A percentile compares a stretch with the other conserved stretches of the same genome.
These are phyloP conservation scores for Cicer chorassanicum DNA, from an alignment of 306 rosid species.

Conservation along the genomic window DNA sequence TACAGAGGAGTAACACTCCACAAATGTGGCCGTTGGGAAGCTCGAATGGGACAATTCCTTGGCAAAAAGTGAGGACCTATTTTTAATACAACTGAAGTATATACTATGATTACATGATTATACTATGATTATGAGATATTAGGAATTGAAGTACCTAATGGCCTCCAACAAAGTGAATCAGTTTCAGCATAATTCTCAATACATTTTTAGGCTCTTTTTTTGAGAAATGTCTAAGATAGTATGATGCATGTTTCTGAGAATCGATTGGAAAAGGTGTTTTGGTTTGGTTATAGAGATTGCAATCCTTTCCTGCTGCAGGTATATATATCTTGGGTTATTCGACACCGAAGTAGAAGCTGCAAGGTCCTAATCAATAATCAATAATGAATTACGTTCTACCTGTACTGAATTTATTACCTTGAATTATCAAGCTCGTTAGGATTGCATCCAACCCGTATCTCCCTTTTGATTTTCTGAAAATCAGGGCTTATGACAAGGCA, in stretches of 20 bases:
- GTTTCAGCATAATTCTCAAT: conserved; percentile 49
- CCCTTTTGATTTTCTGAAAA: conserved; percentile 80
- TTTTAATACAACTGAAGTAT: conserved; percentile 44
- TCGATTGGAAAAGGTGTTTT: conserved; percentile 74
- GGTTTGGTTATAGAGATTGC: conserved; percentile 81
- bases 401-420: conserved; percentile 73
- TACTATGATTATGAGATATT: conserved; percentile 20
- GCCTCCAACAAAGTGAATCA: conserved; percentile 44
- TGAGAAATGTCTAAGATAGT: conserved; percentile 49
- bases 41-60: conserved; percentile 98
- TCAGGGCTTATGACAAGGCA: conserved; percentile 98
- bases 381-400: conserved; percentile 67
- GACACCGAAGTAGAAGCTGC: conserved; percentile 99
- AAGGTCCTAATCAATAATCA: conserved; percentile 91
- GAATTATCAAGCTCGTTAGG: conserved; percentile 69
- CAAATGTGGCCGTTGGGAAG: conserved; percentile 99
- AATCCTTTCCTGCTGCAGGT: conserved; percentile 99
- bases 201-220: conserved; percentile 46
- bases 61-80: conserved; percentile 92
- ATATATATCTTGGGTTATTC: conserved; percentile 99
- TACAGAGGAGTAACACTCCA: conserved; percentile 94
- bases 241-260: conserved; percentile 68
- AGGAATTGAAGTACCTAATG: conserved; percentile 36
- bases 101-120: conserved; percentile 1
- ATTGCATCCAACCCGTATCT: conserved; percentile 72